Conservation (phyloP, 2,329 filamentous ascomycete species). For the Hymenoscyphus occultus region DNA sequence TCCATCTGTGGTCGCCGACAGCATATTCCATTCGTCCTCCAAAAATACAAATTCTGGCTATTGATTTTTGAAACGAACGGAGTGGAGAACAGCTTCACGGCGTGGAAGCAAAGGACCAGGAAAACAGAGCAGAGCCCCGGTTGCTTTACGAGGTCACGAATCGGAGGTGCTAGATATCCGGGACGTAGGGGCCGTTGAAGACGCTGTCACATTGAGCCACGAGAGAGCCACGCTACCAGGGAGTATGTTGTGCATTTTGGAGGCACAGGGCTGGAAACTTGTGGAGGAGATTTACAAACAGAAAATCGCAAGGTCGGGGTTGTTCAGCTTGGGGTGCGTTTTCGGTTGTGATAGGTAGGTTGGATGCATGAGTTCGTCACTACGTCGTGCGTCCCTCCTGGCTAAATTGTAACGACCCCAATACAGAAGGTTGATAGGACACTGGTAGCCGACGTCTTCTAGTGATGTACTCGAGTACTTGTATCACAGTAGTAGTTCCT, state of each 20-base stretch:
- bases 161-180: not conserved
- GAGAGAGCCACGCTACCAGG: not conserved
- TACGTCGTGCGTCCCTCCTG: not conserved
- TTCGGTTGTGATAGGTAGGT: not conserved
- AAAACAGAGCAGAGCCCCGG: not conserved
- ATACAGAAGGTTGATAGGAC: not conserved
- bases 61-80: not conserved
- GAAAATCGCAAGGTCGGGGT: not conserved
- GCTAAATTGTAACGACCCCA: not conserved
- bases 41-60: constrained; percentile 2
- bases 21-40: not conserved
- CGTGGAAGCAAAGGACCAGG: not conserved
- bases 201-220: not conserved
- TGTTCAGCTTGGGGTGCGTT: not conserved
- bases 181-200: not conserved
- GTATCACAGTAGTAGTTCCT: not conserved
- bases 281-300: not conserved
- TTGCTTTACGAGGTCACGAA: not conserved
- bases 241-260: not conserved
- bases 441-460: not conserved
- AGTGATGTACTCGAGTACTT: not conserved
- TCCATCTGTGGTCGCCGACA: not conserved
- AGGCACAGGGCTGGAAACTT: not conserved
- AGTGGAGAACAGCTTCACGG: not conserved
- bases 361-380: not conserved